These are phyloP conservation scores for Corinectria fuckeliana DNA, from an alignment of 2,329 filamentous ascomycete genomes.

Conservation along the genomic window DNA sequence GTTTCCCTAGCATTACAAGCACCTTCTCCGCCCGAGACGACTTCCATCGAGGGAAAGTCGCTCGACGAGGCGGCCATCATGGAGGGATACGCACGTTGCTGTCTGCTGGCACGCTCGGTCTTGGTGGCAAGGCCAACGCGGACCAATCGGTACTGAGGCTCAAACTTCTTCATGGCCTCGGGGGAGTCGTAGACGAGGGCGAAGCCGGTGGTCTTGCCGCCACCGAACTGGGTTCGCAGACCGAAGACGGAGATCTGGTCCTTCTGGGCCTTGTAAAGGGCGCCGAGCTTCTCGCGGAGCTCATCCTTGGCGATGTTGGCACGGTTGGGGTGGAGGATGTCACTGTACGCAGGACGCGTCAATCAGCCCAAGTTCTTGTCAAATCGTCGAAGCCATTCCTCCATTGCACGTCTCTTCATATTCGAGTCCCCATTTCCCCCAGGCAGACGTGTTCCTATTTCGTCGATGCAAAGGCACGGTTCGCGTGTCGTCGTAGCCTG, in stretches of 20 bases:
- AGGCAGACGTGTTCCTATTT: conserved; percentile 1
- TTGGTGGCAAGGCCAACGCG: conserved; percentile 91
- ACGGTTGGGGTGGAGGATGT: conserved; percentile 98
- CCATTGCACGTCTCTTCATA: conserved; percentile 7
- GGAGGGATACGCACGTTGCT: conserved; percentile 84
- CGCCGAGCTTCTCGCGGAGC: conserved; percentile 91
- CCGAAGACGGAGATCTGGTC: conserved; percentile 98
- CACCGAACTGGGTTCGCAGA: conserved; percentile 98
- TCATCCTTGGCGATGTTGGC: conserved; percentile 99
- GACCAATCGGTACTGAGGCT: conserved; percentile 97
- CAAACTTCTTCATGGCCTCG: conserved; percentile 99
- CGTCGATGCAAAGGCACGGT: background rate
- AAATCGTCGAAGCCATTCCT: conserved; percentile 21
- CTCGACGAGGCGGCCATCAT: background rate
- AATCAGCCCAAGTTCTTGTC: conserved; percentile 32
- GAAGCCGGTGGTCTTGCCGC: conserved; percentile 99
- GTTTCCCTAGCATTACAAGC: conserved; percentile 5
- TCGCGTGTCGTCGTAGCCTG: conserved; percentile 6
- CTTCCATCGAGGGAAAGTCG: background rate
- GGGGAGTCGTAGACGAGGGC: conserved; percentile 97
- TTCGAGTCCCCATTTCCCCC: background rate
- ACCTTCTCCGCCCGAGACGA: background rate
- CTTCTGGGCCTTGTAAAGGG: conserved; percentile 98
- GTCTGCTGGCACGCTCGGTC: conserved; percentile 96
- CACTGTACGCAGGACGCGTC: conserved; percentile 62